Evolutionary conservation across 2,329 filamentous ascomycete genomes (phyloP), one percentile per base, ranked within the genome.

Genomic region (Penicillium sp.): DNA sequence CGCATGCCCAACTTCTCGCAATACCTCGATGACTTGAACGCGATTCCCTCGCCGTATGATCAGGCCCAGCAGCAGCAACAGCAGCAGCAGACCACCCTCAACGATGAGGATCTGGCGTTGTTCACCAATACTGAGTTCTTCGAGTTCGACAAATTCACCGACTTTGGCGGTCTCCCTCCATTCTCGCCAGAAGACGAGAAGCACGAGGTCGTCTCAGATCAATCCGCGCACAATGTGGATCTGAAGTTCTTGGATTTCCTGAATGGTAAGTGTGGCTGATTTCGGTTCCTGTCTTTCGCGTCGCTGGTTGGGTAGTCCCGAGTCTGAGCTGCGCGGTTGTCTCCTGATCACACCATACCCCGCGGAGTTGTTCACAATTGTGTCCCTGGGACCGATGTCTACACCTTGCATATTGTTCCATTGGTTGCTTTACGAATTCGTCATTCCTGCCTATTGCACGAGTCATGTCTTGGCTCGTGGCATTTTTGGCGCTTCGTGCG

Each of bases 1-100:
- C 87, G 89, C 72, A 89, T 85, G 68, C 89, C 90, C 70, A 96
- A 96, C 75, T 90, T 96, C 77, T 92, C 91, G 71, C 89, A 92
- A 71, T 96, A 94, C 79, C 83, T 97, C 65, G 89, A 90, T 69
- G 89, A 93, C 66, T 82, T 97, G 69, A 96, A 96, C 80, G 85
- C 83, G 45, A 80, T 88, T 55, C 83, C 83, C 2, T 80, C 86
- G 60, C 80, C 88, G 60, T 85, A 86, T 67, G 84, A 89, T 53
- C 81, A 88, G 60, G 83, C 83, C 29, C 72, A 75, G 42, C 78
- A 82, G 61, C 77, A 81, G 58, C 83, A 87, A 59, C 84, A 33
- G 31, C 31, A 89, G 49, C 76, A 80, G 57, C 77, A 87, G 60
- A 85, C 89, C 53, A 76, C 81, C 51, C 83, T 87, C 74, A 83